Evolutionary conservation across 257 asterid genomes (phyloP), one percentile per base, ranked within the genome.

Genomic region (Nicotiana sylvestris): DNA sequence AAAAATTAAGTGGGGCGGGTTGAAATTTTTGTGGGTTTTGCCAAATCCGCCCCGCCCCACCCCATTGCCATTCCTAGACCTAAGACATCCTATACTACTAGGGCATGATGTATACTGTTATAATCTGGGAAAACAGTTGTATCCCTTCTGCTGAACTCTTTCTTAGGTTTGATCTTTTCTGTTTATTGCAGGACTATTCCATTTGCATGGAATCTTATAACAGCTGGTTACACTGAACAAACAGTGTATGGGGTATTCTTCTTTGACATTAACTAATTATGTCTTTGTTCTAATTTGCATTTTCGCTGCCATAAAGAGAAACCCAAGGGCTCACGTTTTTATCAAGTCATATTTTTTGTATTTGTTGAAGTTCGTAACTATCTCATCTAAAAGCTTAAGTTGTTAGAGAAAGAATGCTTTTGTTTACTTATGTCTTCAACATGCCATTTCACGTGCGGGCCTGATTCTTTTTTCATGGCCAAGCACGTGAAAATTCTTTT

Each of bases 151-250:
- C 72, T 64, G 69, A 80, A 70, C 61, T 30, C 67, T 17, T 84
- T 82, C 64, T 74, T 25, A 74, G 15, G 62, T 27, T 37, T 74
- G 80, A 43, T 72, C 68, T 64, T 37, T 76, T 83, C 81, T 74
- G 72, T 81, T 77, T 84, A 84, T 84, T 78, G 85, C 87, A 95
- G 98, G 91, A 95, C 98, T 12, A 95, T 95, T 80, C 98, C 98
- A 43, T 95, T 95, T 83, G 98, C 92, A 84, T 95, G 99, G 99
- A 95, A 95, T 90, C 98, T 95, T 83, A 33, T 95, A 79, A 95
- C 99, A 60, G 95, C 98, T 81, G 99, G 99, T 82, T 95, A 95
- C 83, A 77, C 90, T 78, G 98, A 95, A 85, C 99, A 93, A 77
- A 88, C 98, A 58, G 76, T 93, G 85, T 81, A 88, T 74, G 99